Base-by-base conservation (phyloP, 2,329 filamentous ascomycete species). In the Neurospora crassa region DNA sequence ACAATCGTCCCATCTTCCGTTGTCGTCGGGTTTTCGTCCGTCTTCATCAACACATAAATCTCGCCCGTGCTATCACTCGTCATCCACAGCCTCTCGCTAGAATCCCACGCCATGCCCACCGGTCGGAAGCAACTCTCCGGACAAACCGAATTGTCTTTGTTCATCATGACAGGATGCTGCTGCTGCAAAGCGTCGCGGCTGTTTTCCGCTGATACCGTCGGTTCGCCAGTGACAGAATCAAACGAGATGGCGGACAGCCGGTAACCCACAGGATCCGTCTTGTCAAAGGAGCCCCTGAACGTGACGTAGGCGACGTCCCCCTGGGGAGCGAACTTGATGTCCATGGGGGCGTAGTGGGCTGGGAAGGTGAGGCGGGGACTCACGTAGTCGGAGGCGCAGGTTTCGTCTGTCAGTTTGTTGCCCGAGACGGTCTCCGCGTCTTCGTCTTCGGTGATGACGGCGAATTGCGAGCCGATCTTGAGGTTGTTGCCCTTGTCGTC, bases 291-390 rank as follows among this genome's bases (percentile, higher is more conserved):
- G 6, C 91, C 91, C 77, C 91, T 90, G 79, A 92, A 92, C 0
- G 88, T 83, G 37, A 93, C 80, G 80, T 86, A 92, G 1, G 89
- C 90, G 8, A 82, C 84, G n/a, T 84, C 86, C 20, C 87, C 87
- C 29, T 84, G 81, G 5, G 81, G 76, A 71, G 87, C 84, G 80
- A 93, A 93, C 73, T 88, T 88, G 76, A 93, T 87, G 74, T 92
- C 90, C 0, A 93, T 82, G 0, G 92, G 92, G 0, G 91, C 91
- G 77, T 86, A 90, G 77, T 94, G 92, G 1, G 91, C 87, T 69
- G 83, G 53, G 7, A 63, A 63, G 0, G 53, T 37, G 24, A 63
- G 53, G 53, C 53, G 53, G 75, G 91, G 86, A 7, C 82, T 75
- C 14, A 84, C 79, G 43, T 82, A 84, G 29, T 84, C 77, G 10